Conservation (phyloP, 2,329 filamentous ascomycete species). For the Verticillium isaacii region DNA sequence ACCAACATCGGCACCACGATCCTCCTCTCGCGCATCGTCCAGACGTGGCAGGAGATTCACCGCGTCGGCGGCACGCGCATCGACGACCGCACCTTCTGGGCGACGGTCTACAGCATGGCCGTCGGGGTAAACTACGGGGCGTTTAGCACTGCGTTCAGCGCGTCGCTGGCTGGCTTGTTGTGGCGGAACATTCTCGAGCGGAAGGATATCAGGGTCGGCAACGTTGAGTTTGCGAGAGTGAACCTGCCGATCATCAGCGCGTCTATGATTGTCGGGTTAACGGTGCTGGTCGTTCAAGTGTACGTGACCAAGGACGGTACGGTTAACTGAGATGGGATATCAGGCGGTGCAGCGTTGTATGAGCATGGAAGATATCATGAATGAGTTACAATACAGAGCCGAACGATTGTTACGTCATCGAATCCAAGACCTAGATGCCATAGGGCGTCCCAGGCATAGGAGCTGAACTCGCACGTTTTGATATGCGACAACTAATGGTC, state of each 20-base stretch:
- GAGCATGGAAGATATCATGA: no score
- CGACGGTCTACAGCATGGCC: conserved; percentile 68
- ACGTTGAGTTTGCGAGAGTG: conserved; percentile 60
- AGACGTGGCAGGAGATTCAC: conserved; percentile 62
- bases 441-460: no score
- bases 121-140: conserved; percentile 70
- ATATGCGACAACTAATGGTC: no score
- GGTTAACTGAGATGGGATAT: conserved; percentile 31
- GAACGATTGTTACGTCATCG: no score
- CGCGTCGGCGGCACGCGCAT: conserved; percentile 39
- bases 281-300: conserved; percentile 56
- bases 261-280: conserved; percentile 58
- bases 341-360: no score
- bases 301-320: conserved; percentile 38
- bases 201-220: conserved; percentile 61
- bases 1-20: conserved; percentile 76
- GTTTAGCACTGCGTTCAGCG: conserved; percentile 67
- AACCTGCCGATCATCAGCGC: conserved; percentile 68
- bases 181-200: conserved; percentile 66
- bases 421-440: no score
- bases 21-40: conserved; percentile 64
- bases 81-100: conserved; percentile 64
- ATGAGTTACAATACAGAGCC: no score
- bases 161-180: conserved; percentile 64
- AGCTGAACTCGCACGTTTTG: no score